phyloP scores from a whole-genome alignment of 2,329 filamentous ascomycete genomes.

The Cladosporium sp. region DNA sequence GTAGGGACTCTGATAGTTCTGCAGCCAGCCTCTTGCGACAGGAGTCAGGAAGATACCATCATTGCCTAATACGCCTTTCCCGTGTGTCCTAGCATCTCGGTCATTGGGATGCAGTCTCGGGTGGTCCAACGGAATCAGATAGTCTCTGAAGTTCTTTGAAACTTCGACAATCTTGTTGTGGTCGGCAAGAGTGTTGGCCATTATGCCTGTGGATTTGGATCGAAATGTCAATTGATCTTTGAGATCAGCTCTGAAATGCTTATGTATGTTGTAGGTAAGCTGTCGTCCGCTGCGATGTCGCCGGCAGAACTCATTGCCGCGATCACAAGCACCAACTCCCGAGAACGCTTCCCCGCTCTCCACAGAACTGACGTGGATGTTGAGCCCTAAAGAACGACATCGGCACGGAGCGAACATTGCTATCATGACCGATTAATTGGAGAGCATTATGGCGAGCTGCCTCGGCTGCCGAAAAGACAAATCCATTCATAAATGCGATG shows the following conservation, averaged over 20 bases:
- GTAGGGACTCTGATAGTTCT: constrained; percentile 53
- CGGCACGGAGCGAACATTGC: too few relatives aligned
- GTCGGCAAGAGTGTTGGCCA: constrained; percentile 17
- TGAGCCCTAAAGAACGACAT: too few relatives aligned
- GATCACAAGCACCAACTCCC: not conserved
- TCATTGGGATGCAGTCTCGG: constrained; percentile 20
- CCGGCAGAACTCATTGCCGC: constrained; percentile 1
- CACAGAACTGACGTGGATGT: not conserved
- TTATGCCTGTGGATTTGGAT: not conserved
- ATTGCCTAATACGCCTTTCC: constrained; percentile 18
- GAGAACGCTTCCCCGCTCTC: not conserved
- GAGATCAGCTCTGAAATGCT: not conserved
- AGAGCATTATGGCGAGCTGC: too few relatives aligned
- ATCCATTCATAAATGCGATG: too few relatives aligned
- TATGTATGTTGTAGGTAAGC: not conserved
- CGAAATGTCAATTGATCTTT: not conserved
- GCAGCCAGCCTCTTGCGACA: constrained; percentile 22
- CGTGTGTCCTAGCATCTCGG: constrained; percentile 19
- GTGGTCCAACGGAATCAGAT: constrained; percentile 20
- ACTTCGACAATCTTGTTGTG: constrained; percentile 19
- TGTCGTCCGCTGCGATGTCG: not conserved
- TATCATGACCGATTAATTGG: too few relatives aligned
- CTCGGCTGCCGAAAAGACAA: too few relatives aligned
- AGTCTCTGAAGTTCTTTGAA: constrained; percentile 21
- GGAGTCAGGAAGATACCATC: constrained; percentile 21